Conservation (phyloP, 2,329 filamentous ascomycete genomes). For the Cladosporium sp. region DNA sequence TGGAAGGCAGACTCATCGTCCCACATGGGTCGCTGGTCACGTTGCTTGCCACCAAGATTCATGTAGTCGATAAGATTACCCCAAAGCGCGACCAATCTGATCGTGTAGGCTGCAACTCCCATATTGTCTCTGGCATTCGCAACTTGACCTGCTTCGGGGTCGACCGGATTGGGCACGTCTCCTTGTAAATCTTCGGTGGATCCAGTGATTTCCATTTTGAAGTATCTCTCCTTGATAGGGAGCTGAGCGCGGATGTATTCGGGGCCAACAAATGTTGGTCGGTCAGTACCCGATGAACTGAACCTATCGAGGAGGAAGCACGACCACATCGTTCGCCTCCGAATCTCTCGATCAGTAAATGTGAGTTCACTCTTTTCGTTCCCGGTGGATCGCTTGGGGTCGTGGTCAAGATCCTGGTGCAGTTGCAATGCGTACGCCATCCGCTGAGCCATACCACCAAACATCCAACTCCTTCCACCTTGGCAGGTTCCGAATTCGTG, state of each 20-base stretch:
- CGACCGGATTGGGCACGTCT: conserved; percentile 58
- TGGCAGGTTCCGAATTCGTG: conserved; percentile 98
- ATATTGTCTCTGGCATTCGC: conserved; percentile 74
- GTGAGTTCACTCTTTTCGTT: conserved; percentile 47
- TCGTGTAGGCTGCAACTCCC: conserved; percentile 88
- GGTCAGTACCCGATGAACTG: conserved; percentile 90
- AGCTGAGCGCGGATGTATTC: conserved; percentile 85
- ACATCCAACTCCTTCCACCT: conserved; percentile 90
- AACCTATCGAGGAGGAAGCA: conserved; percentile 97
- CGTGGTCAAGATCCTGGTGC: conserved; percentile 80
- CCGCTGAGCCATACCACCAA: conserved; percentile 88
- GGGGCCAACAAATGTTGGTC: conserved; percentile 86
- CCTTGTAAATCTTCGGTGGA: conserved; percentile 80
- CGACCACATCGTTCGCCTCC: conserved; percentile 94
- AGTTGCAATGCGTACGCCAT: conserved; percentile 96
- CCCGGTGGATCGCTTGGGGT: conserved; percentile 39
- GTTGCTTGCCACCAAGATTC: conserved; percentile 81
- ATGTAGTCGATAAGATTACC: conserved; percentile 84
- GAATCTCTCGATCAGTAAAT: conserved; percentile 89
- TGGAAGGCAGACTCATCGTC: conserved; percentile 72
- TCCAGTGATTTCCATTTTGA: conserved; percentile 85
- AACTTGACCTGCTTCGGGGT: conserved; percentile 60
- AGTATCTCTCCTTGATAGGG: conserved; percentile 84
- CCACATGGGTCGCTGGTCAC: conserved; percentile 76
- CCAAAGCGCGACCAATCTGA: conserved; percentile 82